Base-by-base conservation (phyloP, 768 basidiomycete genomes). In the Collybiopsis confluens region DNA sequence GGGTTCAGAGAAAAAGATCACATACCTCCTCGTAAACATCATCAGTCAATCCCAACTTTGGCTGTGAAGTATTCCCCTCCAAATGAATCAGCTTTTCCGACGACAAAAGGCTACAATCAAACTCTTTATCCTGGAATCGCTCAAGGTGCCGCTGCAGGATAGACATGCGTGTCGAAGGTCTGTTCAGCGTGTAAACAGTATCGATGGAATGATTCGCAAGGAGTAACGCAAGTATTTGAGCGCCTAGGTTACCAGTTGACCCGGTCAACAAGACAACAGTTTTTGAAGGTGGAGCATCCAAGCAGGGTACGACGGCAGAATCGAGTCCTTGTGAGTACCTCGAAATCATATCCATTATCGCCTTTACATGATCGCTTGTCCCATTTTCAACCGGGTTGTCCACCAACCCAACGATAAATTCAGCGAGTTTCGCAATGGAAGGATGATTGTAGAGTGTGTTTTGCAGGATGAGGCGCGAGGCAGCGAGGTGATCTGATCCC, bases 201-300 rank as follows among this genome's bases (percentile, higher is more conserved):
- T 28, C 33, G 24, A 75, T 67, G 1, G 10, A 44, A 0, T 51
- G 26, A 23, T 59, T 61, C 5, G 50, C 36, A 13, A 71, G 52
- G 9, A 76, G 65, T 6, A 59, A 54, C 0, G 58, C 62, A 4
- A 75, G 65, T 2, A 74, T 51, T 47, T 71, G 64, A 1, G 70
- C 68, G 15, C 75, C 75, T 4, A 76, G 64, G n/a, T 63, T 65
- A 6, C 74, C 74, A 0, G 75, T 76, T 5, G 68, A 64, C 4
- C 74, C 74, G 0, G 74, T 76, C 24, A 76, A 58, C 8, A 73
- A 59, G 1, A 76, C 68, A 0, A 68, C 67, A 1, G 16, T 20
- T 20, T 23, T 43, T 5, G 8, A 59, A 59, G n/a, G 40, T 58
- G 7, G 52, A 46, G 9, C n/a, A 33, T 52, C 10, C 9, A 27